Conservation (phyloP, 352 stramenopile species). For the Globisporangium polare region DNA sequence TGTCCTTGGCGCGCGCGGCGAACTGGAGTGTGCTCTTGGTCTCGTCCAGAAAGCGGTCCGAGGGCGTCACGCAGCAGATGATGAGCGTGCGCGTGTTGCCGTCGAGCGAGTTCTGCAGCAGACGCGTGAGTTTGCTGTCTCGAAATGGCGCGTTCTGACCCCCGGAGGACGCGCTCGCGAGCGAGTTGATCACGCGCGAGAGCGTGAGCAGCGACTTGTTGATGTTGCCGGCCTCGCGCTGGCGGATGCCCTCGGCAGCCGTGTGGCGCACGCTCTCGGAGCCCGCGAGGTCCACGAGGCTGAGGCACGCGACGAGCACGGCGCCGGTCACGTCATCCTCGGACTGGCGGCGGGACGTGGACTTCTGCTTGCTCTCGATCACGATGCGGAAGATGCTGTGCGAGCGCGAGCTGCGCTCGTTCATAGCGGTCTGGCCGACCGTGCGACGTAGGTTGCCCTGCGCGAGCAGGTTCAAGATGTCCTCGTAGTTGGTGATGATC, state of each 20-base stretch:
- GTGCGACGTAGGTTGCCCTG: constrained; percentile 66
- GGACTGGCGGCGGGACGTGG: constrained; percentile 33
- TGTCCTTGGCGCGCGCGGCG: constrained; percentile 89
- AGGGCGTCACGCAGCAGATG: constrained; percentile 77
- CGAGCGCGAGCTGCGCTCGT: constrained; percentile 73
- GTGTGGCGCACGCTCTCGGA: constrained; percentile 96
- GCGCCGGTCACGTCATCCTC: constrained; percentile 74
- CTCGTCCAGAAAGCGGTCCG: constrained; percentile 72
- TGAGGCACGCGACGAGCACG: constrained; percentile 93
- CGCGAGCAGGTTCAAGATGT: constrained; percentile 55
- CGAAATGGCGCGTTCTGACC: constrained; percentile 72
- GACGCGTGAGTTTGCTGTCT: constrained; percentile 89
- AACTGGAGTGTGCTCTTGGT: constrained; percentile 92
- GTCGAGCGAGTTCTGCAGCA: constrained; percentile 89
- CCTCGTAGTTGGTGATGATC: constrained; percentile 84
- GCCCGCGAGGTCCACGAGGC: constrained; percentile 97
- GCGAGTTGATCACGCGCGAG: constrained; percentile 91
- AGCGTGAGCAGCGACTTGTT: constrained; percentile 96
- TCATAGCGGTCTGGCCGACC: constrained; percentile 75
- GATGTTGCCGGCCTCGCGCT: constrained; percentile 96
- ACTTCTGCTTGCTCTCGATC: constrained; percentile 78
- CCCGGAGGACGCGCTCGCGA: constrained; percentile 29
- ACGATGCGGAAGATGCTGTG: constrained; percentile 84
- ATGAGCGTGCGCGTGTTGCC: constrained; percentile 92
- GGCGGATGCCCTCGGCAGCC: constrained; percentile 89